These are phyloP conservation scores for Geotrichum aggregatum DNA, from an alignment of 1,139 yeast species.

Conservation along the genomic window DNA sequence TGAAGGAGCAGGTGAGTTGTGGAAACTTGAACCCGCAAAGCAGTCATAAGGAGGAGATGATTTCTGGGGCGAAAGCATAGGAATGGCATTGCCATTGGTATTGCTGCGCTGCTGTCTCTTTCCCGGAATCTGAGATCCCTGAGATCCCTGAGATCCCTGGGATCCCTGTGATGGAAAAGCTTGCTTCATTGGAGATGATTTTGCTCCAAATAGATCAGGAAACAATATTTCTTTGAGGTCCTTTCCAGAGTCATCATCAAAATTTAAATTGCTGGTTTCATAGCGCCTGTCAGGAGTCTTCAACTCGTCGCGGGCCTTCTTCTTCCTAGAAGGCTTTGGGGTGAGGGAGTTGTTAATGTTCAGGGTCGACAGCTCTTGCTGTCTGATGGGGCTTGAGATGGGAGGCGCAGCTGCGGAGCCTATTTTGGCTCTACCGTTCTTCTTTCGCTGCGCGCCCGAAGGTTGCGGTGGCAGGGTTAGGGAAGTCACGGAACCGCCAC, in stretches of 20 bases:
- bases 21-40: slow-evolving; percentile 44
- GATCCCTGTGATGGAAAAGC: neutral
- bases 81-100: neutral
- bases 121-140: neutral
- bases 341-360: neutral
- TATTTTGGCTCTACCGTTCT: neutral
- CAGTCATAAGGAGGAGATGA: slow-evolving; percentile 24
- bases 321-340: slow-evolving; percentile 4
- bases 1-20: slow-evolving; percentile 45
- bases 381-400: neutral
- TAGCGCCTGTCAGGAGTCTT: slow-evolving; percentile 4
- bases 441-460: neutral
- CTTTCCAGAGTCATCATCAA: slow-evolving; percentile 9
- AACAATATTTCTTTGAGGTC: slow-evolving; percentile 30
- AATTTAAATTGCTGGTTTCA: neutral
- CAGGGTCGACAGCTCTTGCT: neutral
- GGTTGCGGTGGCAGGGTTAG: slow-evolving; percentile 11
- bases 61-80: slow-evolving; percentile 9
- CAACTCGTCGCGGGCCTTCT: slow-evolving; percentile 4
- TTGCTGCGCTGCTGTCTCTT: neutral
- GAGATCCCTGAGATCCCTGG: neutral
- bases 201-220: slow-evolving; percentile 28
- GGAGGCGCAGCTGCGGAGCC: neutral
- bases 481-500: slow-evolving; percentile 6
- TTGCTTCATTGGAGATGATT: neutral